phyloP scores from a whole-genome alignment of 2,329 filamentous ascomycete genomes.

The Trichoderma citrinoviride region DNA sequence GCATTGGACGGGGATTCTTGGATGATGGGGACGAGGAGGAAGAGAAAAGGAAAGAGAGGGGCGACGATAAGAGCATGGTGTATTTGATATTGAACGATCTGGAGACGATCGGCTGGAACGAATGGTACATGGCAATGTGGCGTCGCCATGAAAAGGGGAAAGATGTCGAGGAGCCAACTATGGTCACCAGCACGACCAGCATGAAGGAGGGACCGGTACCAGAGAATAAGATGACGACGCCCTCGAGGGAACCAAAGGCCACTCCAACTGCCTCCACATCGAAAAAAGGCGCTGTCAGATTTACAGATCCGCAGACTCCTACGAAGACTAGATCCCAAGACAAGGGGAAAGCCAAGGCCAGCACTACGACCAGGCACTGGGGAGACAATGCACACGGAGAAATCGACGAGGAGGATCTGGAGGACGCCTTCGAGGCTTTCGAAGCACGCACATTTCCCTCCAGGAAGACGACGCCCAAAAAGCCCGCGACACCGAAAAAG shows the following conservation, averaged over 20 bases:
- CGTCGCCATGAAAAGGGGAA: slow-evolving; percentile 20
- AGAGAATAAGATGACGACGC: slow-evolving; percentile 31
- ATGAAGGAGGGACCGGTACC: not conserved
- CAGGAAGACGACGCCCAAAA: slow-evolving; percentile 20
- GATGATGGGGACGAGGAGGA: not conserved
- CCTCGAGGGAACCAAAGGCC: slow-evolving; percentile 24
- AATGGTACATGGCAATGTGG: slow-evolving; percentile 35
- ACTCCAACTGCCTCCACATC: not conserved
- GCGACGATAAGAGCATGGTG: slow-evolving; percentile 34
- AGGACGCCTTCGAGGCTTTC: slow-evolving; percentile 40
- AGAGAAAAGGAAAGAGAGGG: not conserved
- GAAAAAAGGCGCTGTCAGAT: not conserved
- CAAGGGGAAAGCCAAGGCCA: not conserved
- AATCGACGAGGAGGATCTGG: slow-evolving; percentile 23
- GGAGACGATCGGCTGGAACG: slow-evolving; percentile 48
- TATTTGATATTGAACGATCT: slow-evolving; percentile 48
- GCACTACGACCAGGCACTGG: not conserved
- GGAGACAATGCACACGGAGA: not conserved
- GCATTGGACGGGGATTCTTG: not conserved
- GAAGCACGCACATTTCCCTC: slow-evolving; percentile 37
- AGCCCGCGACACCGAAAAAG: not conserved
- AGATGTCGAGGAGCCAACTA: not conserved
- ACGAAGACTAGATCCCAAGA: not conserved
- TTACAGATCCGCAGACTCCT: not conserved
- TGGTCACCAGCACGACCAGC: not conserved